Percentiles rank a stretch among this genome's conserved stretches.
These are phyloP conservation scores for Pleoardoris graminearum DNA, from an alignment of 2,329 filamentous ascomycete genomes.

Conservation along the genomic window DNA sequence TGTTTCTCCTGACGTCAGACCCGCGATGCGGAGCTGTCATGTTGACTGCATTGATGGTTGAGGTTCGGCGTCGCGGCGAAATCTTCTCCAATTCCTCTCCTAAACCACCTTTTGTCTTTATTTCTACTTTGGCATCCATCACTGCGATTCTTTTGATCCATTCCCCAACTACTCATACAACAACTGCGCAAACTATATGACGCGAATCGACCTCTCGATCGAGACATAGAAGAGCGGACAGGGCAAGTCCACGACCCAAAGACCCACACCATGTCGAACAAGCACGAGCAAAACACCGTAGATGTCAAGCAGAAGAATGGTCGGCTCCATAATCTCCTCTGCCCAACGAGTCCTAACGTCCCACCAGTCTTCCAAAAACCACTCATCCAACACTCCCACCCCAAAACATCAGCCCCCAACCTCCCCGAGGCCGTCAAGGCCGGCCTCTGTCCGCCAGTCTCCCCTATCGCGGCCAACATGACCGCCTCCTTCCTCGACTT, in stretches of 20 bases:
- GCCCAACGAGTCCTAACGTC: background rate
- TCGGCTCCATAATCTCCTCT: background rate
- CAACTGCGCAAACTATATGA: no score
- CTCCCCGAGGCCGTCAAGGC: constrained; percentile 12
- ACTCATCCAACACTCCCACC: constrained; percentile 13
- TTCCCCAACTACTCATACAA: no score
- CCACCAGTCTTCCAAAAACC: constrained; percentile 28
- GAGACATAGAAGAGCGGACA: no score
- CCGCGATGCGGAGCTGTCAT: constrained; percentile 1
- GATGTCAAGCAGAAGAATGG: constrained; percentile 37
- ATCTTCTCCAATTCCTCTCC: background rate
- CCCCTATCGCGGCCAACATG: constrained; percentile 57
- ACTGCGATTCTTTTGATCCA: no score
- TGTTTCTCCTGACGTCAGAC: constrained; percentile 1
- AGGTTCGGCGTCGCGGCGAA: background rate
- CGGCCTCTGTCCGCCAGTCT: constrained; percentile 23
- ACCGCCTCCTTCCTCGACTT: constrained; percentile 65
- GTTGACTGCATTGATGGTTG: constrained; percentile 1
- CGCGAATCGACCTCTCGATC: no score
- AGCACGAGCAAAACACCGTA: constrained; percentile 26
- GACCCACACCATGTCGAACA: constrained; percentile 18
- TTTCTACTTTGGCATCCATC: background rate
- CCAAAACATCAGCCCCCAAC: constrained; percentile 6
- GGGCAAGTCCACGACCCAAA: no score
- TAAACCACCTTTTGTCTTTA: background rate